Conservation (phyloP, 805 yeast genomes). For the Yarrowia sp. region DNA sequence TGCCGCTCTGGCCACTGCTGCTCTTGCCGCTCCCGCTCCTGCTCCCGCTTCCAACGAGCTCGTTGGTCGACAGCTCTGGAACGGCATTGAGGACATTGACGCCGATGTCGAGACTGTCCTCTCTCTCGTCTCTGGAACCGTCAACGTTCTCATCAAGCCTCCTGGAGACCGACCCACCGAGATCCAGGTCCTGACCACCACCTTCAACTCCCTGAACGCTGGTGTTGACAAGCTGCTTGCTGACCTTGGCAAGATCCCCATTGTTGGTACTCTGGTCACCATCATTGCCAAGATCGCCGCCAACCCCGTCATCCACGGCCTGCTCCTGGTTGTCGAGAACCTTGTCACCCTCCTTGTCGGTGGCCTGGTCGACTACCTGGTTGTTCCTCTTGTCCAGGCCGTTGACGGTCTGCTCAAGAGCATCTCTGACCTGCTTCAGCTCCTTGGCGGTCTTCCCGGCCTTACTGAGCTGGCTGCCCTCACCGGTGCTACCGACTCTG, state of each 20-base stretch:
- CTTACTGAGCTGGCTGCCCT: conserved; percentile 38
- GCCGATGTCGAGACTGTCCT: conserved; percentile 4
- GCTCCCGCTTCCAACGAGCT: conserved; percentile 9
- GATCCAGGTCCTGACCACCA: neutral
- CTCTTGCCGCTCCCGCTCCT: conserved; percentile 25
- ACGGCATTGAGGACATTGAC: conserved; percentile 11
- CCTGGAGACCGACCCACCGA: conserved; percentile 25
- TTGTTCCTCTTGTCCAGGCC: conserved; percentile 26
- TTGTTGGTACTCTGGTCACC: neutral
- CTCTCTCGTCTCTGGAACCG: conserved; percentile 2
- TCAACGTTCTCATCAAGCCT: conserved; percentile 20
- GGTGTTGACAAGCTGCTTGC: conserved; percentile 22
- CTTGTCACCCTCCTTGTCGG: conserved; percentile 16
- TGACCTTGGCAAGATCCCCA: conserved; percentile 14
- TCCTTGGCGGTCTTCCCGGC: conserved; percentile 14
- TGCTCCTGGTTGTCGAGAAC: conserved; percentile 11
- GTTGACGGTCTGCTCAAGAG: conserved; percentile 15
- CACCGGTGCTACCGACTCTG: conserved; percentile 21
- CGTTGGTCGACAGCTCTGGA: neutral
- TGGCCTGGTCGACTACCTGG: conserved; percentile 19
- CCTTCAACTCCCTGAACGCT: conserved; percentile 5
- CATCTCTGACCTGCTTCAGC: conserved; percentile 17
- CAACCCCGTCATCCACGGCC: conserved; percentile 25
- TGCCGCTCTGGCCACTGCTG: conserved; percentile 1
- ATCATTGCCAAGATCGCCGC: neutral